Percentiles rank a stretch among this genome's conserved stretches.
These are phyloP conservation scores for Canna indica DNA, from an alignment of 176 grass and related monocot species.

Conservation along the genomic window DNA sequence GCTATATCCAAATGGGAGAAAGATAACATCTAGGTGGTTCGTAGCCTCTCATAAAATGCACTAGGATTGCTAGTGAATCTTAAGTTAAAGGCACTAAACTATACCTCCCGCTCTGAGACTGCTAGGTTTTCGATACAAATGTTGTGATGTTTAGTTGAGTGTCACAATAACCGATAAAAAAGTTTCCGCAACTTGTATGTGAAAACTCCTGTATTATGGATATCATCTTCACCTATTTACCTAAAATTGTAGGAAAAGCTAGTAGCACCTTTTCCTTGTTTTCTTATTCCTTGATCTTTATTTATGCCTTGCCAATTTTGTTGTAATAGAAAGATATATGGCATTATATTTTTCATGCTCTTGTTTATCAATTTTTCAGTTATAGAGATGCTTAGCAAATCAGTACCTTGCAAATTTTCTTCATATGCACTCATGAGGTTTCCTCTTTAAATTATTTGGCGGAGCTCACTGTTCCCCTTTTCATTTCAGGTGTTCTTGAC, in stretches of 20 bases:
- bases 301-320: neutral
- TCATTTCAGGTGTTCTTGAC: conserved; percentile 67
- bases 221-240: no score
- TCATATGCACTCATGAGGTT: neutral
- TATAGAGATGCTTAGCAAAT: no score
- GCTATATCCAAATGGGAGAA: neutral
- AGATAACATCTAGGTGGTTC: neutral
- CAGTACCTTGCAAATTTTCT: no score
- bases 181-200: neutral
- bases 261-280: no score
- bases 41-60: neutral
- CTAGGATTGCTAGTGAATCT: neutral
- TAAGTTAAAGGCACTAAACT: neutral
- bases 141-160: neutral
- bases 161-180: neutral
- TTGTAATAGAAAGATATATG: neutral
- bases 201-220: neutral
- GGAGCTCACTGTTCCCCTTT: neutral
- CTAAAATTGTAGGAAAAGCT: no score
- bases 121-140: neutral
- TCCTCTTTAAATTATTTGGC: neutral
- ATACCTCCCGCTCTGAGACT: no score
- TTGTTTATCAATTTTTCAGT: no score
- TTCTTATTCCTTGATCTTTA: neutral
- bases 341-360: neutral